Percentiles rank a stretch among this genome's conserved stretches.
phyloP scores from a whole-genome alignment of 169 alveolate genomes.

The Plasmodium adleri region DNA sequence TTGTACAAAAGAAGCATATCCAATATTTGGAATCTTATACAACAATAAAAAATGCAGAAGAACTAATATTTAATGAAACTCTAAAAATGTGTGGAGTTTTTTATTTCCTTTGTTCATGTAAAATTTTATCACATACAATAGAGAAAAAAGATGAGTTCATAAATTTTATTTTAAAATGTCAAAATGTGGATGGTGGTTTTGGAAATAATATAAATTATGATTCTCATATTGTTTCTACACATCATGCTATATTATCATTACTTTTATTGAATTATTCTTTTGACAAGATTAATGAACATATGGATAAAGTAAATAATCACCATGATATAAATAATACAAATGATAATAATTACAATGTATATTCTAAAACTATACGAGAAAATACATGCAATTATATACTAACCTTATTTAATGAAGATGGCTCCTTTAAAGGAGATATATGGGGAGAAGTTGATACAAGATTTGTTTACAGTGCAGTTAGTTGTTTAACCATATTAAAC shows the following conservation, averaged over 20 bases:
- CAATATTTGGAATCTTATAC: slow-evolving; percentile 74
- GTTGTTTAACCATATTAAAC: slow-evolving; percentile 90
- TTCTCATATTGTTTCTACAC: slow-evolving; percentile 85
- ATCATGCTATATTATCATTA: slow-evolving; percentile 73
- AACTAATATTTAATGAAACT: slow-evolving; percentile 84
- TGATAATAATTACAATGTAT: background rate
- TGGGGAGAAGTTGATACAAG: slow-evolving; percentile 96
- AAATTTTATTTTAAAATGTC: slow-evolving; percentile 68
- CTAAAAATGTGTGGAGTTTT: slow-evolving; percentile 84
- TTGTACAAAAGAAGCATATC: slow-evolving; percentile 65
- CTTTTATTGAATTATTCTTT: slow-evolving; percentile 44
- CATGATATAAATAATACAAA: background rate
- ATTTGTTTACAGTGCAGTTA: slow-evolving; percentile 94
- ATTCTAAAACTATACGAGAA: slow-evolving; percentile 17
- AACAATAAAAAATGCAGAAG: slow-evolving; percentile 77
- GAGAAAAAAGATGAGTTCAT: slow-evolving; percentile 78
- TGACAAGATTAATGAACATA: slow-evolving; percentile 3
- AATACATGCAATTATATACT: slow-evolving; percentile 15
- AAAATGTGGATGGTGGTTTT: slow-evolving; percentile 84
- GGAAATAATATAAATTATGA: slow-evolving; percentile 83
- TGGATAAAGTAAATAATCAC: slow-evolving; percentile 1
- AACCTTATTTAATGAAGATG: slow-evolving; percentile 91
- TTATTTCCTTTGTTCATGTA: slow-evolving; percentile 82
- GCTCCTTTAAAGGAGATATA: slow-evolving; percentile 94
- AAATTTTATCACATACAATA: slow-evolving; percentile 74